Evolutionary conservation across 2,329 filamentous ascomycete genomes (phyloP), one percentile per base, ranked within the genome.

Genomic region (Aspergillus tubingensis): DNA sequence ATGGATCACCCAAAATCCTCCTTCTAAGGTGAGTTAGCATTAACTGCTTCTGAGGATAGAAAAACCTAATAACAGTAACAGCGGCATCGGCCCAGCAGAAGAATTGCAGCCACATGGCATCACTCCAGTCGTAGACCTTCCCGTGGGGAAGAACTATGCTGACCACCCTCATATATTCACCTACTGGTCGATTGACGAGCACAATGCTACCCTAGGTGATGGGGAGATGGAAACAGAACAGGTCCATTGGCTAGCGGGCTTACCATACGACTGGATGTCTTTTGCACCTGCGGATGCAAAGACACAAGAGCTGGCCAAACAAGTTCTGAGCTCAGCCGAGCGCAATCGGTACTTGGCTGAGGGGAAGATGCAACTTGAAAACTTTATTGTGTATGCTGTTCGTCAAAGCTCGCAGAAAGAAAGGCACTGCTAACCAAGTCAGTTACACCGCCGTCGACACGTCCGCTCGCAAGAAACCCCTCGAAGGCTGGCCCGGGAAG

Each of bases 211-310:
- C 38, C 15, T 54, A 15, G 52, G 52, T 6, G 52, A 54, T 15
- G 52, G 52, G 8, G 38, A 44, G 3, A 47, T 54, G 52, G 36
- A 54, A 30, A 17, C 23, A 2, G 15, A 39, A 1, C 19, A 54
- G 5, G 23, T 44, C 23, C 36, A 54, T 19, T 54, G 52, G 52
- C 39, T 43, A 39, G 52, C 52, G 11, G 52, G 52, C 7, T 21
- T 54, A 25, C 52, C 52, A 41, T 47, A 44, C 38, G 52, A 54
- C 15, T 54, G 52, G 52, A 54, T 54, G 19, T 54, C 52, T 8
- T 54, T 54, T 19, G 52, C 52, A 3, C 52, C 52, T 1, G 52
- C 52, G 3, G 52, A 44, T 3, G 8, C 7, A 11, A 13, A 15
- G 7, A 43, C 52, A 19, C 52, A 23, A 7, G 39, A 32, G 8